Base-by-base conservation (phyloP, 1,284 basidiomycete species). In the Porogramme epimiltina region DNA sequence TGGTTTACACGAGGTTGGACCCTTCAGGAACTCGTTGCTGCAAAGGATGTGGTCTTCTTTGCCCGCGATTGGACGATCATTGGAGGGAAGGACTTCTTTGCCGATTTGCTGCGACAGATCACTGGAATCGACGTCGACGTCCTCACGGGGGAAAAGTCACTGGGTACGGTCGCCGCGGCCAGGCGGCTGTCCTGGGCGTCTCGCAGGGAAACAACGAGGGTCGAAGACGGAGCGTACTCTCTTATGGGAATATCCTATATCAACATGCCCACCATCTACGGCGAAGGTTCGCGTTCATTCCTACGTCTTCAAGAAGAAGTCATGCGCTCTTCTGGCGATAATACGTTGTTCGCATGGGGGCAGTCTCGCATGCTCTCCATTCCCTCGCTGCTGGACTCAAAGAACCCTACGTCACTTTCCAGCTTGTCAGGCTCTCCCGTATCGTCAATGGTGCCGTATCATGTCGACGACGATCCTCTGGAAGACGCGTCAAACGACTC, bases 21-120 rank as follows among this genome's bases (percentile, higher is more conserved):
- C 34, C 38, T 53, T 5, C 45, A 46, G 26, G 53, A 55, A 42
- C 45, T 55, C 6, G 28, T 55, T 16, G 49, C 49, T 3, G 45
- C 53, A 3, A 16, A 2, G 6, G 18, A 20, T 9, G 8, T 48
- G 2, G 38, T 42, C 19, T 48, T 48, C 19, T 25, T 48, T 13
- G 22, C 39, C 11, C 26, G 39, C 4, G 20, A 34, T n/a, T 48
- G 47, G 47, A 22, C 2, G 6, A 4, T 25, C 15, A 34, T 48
- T 6, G 47, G 47, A 6, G 42, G 39, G 18, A 48, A 48, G 22
- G 19, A 42, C 16, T 33, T 15, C 22, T 10, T 48, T 6, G 47
- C 47, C 10, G n/a, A 8, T 9, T 18, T 28, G 6, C 31, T 47
- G 2, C 23, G 34, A 6, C 25, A 43, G 20, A 43, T 45, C 15